A percentile compares a stretch with the other conserved stretches of the same genome.
Conservation (phyloP, 225 moss, liverwort and hornwort genomes). For the Physcomitrium patens region DNA sequence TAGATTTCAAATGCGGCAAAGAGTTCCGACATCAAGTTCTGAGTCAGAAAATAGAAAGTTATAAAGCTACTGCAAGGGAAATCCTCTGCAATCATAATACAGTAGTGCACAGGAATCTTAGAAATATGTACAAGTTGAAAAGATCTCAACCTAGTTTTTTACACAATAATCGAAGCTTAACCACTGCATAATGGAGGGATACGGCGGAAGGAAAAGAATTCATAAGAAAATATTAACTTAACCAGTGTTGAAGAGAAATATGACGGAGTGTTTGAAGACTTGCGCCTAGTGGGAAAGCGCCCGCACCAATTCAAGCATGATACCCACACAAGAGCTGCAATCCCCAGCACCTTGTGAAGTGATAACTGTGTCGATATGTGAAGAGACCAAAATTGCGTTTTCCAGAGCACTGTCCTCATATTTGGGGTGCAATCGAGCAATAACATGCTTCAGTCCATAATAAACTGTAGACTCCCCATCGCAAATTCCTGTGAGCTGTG, state of each 20-base stretch:
- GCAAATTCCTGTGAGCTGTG: conserved; percentile 64
- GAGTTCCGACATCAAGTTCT: conserved; percentile 16
- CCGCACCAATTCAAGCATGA: conserved; percentile 84
- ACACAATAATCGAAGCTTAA: neutral
- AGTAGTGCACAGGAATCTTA: neutral
- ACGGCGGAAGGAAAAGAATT: conserved; percentile 6
- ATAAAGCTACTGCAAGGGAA: conserved; percentile 9
- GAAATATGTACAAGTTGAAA: conserved; percentile 2
- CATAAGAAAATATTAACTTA: conserved; percentile 16
- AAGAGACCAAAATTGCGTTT: conserved; percentile 83
- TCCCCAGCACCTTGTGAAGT: conserved; percentile 94
- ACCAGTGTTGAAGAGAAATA: conserved; percentile 93
- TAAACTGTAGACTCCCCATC: conserved; percentile 73
- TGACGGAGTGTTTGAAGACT: conserved; percentile 80
- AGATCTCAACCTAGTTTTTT: neutral
- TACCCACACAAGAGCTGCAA: conserved; percentile 86
- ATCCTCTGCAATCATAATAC: neutral
- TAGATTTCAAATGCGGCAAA: conserved; percentile 10
- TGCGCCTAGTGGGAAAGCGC: conserved; percentile 83
- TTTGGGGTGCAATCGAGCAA: conserved; percentile 78
- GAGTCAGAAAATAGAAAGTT: neutral
- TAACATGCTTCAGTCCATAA: conserved; percentile 72
- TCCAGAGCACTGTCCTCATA: conserved; percentile 64
- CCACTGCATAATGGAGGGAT: neutral
- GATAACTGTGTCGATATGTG: conserved; percentile 87